phyloP scores from a whole-genome alignment of 1,284 basidiomycete genomes.

The Irpex rosettiformis region DNA sequence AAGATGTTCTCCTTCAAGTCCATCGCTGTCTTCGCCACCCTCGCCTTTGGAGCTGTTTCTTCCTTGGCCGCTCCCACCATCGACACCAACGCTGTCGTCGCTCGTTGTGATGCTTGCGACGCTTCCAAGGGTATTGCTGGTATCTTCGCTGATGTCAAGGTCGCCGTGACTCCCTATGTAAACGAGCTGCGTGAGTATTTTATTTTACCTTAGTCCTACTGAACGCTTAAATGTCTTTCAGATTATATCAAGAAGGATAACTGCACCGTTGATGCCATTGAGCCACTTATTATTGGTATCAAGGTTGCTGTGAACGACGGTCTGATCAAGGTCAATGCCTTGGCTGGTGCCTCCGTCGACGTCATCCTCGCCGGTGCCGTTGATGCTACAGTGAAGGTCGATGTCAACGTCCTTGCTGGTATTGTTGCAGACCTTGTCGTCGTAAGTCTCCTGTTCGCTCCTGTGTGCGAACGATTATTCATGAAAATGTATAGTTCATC shows the following conservation, averaged over 20 bases:
- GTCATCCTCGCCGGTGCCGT: constrained; percentile 31
- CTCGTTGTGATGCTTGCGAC: constrained; percentile 19
- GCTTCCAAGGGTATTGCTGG: neutral
- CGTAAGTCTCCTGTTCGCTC: constrained; percentile 14
- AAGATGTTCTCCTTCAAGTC: constrained; percentile 45
- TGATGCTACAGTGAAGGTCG: constrained; percentile 25
- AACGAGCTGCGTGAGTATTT: constrained; percentile 30
- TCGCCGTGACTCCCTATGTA: constrained; percentile 23
- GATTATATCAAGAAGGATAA: constrained; percentile 29
- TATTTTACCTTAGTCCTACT: neutral
- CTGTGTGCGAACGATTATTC: neutral
- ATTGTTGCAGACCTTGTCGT: constrained; percentile 28
- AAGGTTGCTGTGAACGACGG: constrained; percentile 29
- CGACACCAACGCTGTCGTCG: constrained; percentile 12
- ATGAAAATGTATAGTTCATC: constrained; percentile 22
- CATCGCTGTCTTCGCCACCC: constrained; percentile 34
- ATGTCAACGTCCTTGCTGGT: constrained; percentile 28
- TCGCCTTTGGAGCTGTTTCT: constrained; percentile 31
- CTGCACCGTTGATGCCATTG: constrained; percentile 28
- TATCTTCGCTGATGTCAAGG: constrained; percentile 8
- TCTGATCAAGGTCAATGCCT: constrained; percentile 29
- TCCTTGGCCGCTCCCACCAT: constrained; percentile 23
- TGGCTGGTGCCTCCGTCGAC: constrained; percentile 28
- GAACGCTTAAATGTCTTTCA: constrained; percentile 12
- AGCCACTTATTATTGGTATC: constrained; percentile 28